Conservation (phyloP, 2,329 filamentous ascomycete genomes). For the Ascochyta fabae region DNA sequence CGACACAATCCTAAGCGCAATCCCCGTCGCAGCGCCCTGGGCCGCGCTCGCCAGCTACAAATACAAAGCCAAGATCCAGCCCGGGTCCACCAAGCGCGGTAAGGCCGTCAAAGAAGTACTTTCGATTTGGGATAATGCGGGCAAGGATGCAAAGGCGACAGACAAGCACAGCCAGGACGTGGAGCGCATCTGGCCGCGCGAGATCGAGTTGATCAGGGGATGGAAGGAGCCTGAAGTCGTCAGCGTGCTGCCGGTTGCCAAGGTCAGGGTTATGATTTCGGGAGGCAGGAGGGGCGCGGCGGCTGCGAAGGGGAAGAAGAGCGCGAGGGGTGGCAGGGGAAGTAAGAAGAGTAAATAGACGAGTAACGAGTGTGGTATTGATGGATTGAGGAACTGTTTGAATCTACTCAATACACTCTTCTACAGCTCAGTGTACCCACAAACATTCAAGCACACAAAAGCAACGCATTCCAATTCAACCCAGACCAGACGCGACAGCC, state of each 20-base stretch:
- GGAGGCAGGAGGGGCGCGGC: conserved; percentile 39
- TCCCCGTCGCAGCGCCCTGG: conserved; percentile 70
- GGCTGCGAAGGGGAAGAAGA: conserved; percentile 38
- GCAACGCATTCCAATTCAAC: too few relatives aligned
- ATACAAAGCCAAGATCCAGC: conserved; percentile 95
- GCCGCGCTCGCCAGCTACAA: conserved; percentile 73
- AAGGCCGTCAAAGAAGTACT: conserved; percentile 92
- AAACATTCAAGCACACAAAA: too few relatives aligned
- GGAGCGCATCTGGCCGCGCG: conserved; percentile 83
- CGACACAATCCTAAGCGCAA: conserved; percentile 77
- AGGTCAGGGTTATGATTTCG: conserved; percentile 78
- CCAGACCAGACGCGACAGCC: too few relatives aligned
- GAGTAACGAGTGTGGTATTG: not conserved
- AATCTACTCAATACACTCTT: too few relatives aligned
- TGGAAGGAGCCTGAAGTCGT: conserved; percentile 84
- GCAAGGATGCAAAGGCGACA: conserved; percentile 55
- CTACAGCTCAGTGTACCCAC: too few relatives aligned
- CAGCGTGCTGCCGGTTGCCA: conserved; percentile 80
- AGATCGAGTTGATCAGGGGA: conserved; percentile 81
- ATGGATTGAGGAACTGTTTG: too few relatives aligned
- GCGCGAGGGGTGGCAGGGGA: conserved; percentile 39
- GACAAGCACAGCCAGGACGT: conserved; percentile 58
- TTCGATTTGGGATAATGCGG: conserved; percentile 76
- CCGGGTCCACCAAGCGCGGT: conserved; percentile 87
- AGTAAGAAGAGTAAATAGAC: conserved; percentile 34